Base-by-base conservation (phyloP, 805 yeast genomes). In the Starmerella davenportii region DNA sequence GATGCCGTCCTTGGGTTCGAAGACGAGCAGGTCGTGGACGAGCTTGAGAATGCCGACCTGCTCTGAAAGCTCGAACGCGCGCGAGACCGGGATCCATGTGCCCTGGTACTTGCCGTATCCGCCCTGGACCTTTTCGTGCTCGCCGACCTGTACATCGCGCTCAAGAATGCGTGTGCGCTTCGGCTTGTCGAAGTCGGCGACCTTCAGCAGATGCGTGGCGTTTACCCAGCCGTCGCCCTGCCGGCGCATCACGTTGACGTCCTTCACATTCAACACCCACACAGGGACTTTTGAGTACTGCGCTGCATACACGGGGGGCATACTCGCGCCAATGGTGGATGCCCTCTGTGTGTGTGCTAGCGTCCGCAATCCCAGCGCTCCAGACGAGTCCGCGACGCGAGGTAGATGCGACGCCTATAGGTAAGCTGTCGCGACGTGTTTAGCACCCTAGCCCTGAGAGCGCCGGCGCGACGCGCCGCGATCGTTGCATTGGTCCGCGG, bases 51-150 rank as follows among this genome's bases (percentile, higher is more conserved):
- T 92, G 1, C 68, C 74, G 47, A 72, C 73, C 49, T 72, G 73
- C 36, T 63, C 62, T 1, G 87, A 81, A 40, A 81, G 68, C 44
- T 68, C 70, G 20, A 63, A 59, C 1, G 94, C 95, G 36, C 79
- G 71, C 5, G 67, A 72, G 44, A 80, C 59, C 0, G 95, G 95
- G 7, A 85, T 85, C 95, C 95, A 85, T 2, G 95, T 85, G 15
- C 95, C 95, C 58, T 87, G 96, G 58, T 84, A 87, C 53, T 85
- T 76, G 38, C 96, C 96, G 55, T 84, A 85, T 2, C 96, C 96
- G 44, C 96, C 96, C 58, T 85, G 96, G 18, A 85, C 82, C 56
- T 87, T 87, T 52, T 85, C 95, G 56, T 85, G 95, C 16, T 65
- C 60, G 4, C 93, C 93, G 31, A 69, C 70, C 53, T 87, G 95